These are phyloP conservation scores for Neurospora sp. DNA, from an alignment of 2,329 filamentous ascomycete species.

Conservation along the genomic window DNA sequence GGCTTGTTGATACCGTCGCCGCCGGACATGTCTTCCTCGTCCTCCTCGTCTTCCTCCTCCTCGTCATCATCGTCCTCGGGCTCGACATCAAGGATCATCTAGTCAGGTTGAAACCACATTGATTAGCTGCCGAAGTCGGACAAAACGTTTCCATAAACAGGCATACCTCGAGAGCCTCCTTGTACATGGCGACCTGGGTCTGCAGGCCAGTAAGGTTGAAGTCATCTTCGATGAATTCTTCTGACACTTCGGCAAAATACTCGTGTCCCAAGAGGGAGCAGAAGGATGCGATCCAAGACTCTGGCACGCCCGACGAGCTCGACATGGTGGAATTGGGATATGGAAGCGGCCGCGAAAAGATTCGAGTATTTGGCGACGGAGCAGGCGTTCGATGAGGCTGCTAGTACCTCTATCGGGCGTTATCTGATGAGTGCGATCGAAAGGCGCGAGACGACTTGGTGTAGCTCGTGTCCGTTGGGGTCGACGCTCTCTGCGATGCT, in stretches of 20 bases:
- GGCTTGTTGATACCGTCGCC: conserved; percentile 40
- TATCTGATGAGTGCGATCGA: not conserved
- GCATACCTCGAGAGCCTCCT: conserved; percentile 79
- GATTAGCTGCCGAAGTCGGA: not conserved
- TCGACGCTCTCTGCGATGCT: conserved; percentile 10
- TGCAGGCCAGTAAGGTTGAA: conserved; percentile 97
- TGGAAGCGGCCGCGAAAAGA: not conserved
- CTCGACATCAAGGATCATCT: conserved; percentile 98
- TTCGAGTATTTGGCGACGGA: not conserved
- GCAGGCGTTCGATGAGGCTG: not conserved
- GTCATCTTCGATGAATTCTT: conserved; percentile 99
- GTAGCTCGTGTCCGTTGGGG: not conserved
- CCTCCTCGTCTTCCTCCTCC: conserved; percentile 69
- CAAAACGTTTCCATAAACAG: not conserved
- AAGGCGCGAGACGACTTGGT: not conserved
- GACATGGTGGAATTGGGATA: conserved; percentile 35
- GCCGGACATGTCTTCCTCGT: conserved; percentile 60
- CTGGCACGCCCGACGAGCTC: conserved; percentile 51
- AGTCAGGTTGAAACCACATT: not conserved
- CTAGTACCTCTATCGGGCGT: not conserved
- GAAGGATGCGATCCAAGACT: conserved; percentile 98
- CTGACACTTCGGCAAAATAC: conserved; percentile 97
- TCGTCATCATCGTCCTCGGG: conserved; percentile 90
- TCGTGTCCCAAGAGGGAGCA: conserved; percentile 93
- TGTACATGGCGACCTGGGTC: conserved; percentile 95